Base-by-base conservation (phyloP, 2,329 filamentous ascomycete genomes). In the Fusarium tanahbumbuense region DNA sequence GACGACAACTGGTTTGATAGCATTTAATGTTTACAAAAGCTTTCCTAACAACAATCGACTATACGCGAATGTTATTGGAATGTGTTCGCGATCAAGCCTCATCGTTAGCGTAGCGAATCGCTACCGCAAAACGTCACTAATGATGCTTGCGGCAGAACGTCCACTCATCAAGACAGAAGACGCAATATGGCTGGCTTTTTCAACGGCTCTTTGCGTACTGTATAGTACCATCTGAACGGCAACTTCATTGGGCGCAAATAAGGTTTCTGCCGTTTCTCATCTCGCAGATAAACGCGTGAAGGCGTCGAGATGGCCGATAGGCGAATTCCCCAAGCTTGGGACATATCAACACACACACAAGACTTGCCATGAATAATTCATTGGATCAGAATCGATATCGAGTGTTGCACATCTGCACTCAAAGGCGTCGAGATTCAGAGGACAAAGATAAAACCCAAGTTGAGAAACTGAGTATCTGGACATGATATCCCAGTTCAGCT, bases 81-180 rank as follows among this genome's bases (percentile, higher is more conserved):
- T 67, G 62, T 37, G 41, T 34, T 59, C 46, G 30, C 37, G 49
- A 68, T 54, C 37, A 52, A 49, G 44, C 42, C 52, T 55, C 49
- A 34, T 41, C 42, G 25, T 46, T 63, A 56, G 67, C 49, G 53
- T 45, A 42, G 12, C 30, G 27, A 57, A 12, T 61, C 53, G 41
- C 47, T 42, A 41, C 30, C 60, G 64, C 48, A 47, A 68, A 61
- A 68, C 60, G 59, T 59, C 68, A 69, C 40, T 47, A 41, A 57
- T 71, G 68, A 71, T 71, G 68, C 40, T 71, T 69, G 56, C 68
- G 64, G 60, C 41, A 49, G 54, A 27, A 34, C 27, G 27, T 49
- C 41, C 27, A 45, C 11, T 12, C 28, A 37, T 46, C 28, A 27
- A 50, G 45, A 55, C 45, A 40, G 57, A 62, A 48, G 25, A 48